phyloP scores from a whole-genome alignment of 495 filamentous ascomycete species.

The Neurospora discreta region DNA sequence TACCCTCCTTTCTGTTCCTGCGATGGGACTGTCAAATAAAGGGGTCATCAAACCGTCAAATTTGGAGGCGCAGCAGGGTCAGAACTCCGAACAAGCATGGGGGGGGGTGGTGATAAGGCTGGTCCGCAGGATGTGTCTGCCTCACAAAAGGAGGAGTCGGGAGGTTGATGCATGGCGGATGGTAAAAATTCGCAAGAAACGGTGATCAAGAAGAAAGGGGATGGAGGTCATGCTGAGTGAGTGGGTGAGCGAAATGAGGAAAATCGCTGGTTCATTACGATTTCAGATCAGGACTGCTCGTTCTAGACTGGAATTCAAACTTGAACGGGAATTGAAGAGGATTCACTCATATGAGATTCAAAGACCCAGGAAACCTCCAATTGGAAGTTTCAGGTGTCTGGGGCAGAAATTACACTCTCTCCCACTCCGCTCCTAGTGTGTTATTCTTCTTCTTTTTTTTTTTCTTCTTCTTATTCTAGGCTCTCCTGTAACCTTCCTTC shows the following conservation, averaged over 20 bases:
- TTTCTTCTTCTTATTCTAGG: background rate
- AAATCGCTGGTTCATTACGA: background rate
- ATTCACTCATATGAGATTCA: background rate
- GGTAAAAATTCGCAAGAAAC: background rate
- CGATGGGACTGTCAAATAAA: background rate
- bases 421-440: background rate
- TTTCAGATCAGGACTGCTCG: background rate
- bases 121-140: background rate
- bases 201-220: background rate
- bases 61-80: background rate
- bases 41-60: background rate
- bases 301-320: background rate
- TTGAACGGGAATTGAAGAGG: background rate
- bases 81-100: background rate
- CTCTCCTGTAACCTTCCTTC: background rate
- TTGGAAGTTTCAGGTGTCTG: background rate
- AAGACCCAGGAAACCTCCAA: background rate
- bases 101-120: background rate
- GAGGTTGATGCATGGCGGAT: background rate
- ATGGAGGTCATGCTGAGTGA: background rate
- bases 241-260: background rate
- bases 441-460: background rate
- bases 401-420: background rate
- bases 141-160: background rate
- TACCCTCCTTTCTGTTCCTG: background rate